phyloP scores from a whole-genome alignment of 352 stramenopile species.

The Globisporangium orthogonon region DNA sequence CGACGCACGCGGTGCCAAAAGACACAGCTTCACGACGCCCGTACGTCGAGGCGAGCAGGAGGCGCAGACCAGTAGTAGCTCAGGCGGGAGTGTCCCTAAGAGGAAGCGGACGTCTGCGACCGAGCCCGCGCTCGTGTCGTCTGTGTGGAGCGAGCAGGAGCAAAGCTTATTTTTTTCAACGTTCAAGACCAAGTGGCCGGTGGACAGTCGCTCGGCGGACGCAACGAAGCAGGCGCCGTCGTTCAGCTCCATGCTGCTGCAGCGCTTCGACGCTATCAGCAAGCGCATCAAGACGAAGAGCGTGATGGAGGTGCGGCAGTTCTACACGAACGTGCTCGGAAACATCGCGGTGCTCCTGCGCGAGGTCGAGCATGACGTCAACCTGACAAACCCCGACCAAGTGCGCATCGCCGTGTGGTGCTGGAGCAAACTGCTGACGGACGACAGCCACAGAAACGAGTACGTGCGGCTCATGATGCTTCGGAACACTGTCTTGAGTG shows the following conservation, averaged over 20 bases:
- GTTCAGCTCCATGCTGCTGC: constrained; percentile 39
- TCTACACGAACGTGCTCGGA: constrained; percentile 50
- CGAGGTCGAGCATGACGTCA: constrained; percentile 45
- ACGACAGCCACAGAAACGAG: constrained; percentile 34
- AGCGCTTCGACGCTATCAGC: constrained; percentile 57
- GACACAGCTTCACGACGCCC: neutral
- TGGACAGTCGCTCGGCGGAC: neutral
- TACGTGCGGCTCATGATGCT: constrained; percentile 11
- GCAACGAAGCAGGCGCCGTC: constrained; percentile 7
- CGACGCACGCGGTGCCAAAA: neutral
- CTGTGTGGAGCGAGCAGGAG: constrained; percentile 46
- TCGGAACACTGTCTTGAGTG: too few species aligned
- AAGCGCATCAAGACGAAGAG: constrained; percentile 57
- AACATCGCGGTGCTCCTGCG: constrained; percentile 38
- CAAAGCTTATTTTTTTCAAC: constrained; percentile 60
- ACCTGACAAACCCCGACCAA: constrained; percentile 57
- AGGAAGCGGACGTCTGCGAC: constrained; percentile 15
- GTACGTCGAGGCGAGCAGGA: neutral
- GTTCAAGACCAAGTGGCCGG: constrained; percentile 65
- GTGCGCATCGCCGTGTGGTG: constrained; percentile 71
- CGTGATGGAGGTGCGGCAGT: constrained; percentile 47
- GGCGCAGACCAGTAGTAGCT: neutral
- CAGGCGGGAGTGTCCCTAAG: neutral
- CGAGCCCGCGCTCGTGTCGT: constrained; percentile 15
- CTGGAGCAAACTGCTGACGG: constrained; percentile 52